Percentiles rank a stretch among this genome's conserved stretches.
phyloP scores from a whole-genome alignment of 2,329 filamentous ascomycete species.

The Aspergillus neoniger region DNA sequence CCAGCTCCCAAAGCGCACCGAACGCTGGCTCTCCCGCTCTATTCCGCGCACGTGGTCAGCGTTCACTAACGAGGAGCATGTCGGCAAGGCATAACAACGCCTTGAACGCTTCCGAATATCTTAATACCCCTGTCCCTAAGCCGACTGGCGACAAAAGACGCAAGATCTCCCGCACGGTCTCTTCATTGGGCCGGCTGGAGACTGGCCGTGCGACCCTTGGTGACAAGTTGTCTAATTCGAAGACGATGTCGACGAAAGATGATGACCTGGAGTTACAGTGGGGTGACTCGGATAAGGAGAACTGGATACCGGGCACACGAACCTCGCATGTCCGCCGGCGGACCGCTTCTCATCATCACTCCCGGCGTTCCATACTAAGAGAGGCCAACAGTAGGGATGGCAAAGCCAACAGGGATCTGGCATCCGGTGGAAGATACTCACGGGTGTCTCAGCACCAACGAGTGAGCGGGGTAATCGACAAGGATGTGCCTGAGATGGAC shows the following conservation, averaged over 20 bases:
- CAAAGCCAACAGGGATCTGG: conserved; percentile 26
- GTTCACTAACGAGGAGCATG: conserved; percentile 50
- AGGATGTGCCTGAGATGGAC: conserved; percentile 50
- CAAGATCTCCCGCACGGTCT: conserved; percentile 62
- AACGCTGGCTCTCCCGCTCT: conserved; percentile 74
- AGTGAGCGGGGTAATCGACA: conserved; percentile 34
- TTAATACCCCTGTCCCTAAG: conserved; percentile 54
- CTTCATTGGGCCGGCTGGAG: conserved; percentile 65
- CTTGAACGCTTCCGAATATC: conserved; percentile 39
- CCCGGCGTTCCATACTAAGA: conserved; percentile 47
- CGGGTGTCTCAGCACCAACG: conserved; percentile 28
- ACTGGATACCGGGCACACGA: conserved; percentile 65
- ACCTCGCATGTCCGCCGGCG: conserved; percentile 42
- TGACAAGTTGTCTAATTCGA: conserved; percentile 39
- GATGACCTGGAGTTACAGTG: conserved; percentile 51
- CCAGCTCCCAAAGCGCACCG: conserved; percentile 70
- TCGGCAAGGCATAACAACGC: conserved; percentile 57
- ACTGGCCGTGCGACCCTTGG: conserved; percentile 37
- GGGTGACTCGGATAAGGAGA: conserved; percentile 92
- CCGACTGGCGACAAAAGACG: conserved; percentile 57
- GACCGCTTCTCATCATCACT: conserved; percentile 28
- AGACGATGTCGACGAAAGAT: conserved; percentile 33
- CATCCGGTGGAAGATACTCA: conserved; percentile 30
- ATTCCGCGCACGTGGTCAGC: conserved; percentile 68
- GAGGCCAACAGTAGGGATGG: conserved; percentile 40